These are phyloP conservation scores for Castanea crenata DNA, from an alignment of 306 rosid genomes.

Conservation along the genomic window DNA sequence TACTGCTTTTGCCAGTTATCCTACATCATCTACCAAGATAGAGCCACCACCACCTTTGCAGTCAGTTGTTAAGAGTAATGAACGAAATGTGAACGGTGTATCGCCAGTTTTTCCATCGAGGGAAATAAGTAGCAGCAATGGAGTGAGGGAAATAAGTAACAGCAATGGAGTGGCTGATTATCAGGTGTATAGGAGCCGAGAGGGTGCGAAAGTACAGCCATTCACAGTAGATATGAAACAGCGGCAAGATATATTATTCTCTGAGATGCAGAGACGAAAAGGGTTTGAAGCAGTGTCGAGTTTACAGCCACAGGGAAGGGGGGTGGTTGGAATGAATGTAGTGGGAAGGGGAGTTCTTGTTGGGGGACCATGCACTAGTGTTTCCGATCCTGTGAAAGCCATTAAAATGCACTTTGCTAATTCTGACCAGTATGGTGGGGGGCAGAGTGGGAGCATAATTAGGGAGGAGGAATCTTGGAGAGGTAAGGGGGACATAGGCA, in stretches of 20 bases:
- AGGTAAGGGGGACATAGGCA: constrained; percentile 67
- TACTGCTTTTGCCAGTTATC: constrained; percentile 65
- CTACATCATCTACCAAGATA: constrained; percentile 42
- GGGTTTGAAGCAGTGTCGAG: constrained; percentile 66
- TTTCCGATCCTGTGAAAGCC: constrained; percentile 92
- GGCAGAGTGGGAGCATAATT: constrained; percentile 55
- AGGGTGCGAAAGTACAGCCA: constrained; percentile 60
- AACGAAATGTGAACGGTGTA: constrained; percentile 47
- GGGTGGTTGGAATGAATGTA: constrained; percentile 71
- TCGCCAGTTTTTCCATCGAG: constrained; percentile 41
- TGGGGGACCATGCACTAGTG: constrained; percentile 68
- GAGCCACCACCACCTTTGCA: constrained; percentile 67
- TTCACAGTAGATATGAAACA: constrained; percentile 66
- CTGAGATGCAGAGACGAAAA: constrained; percentile 66
- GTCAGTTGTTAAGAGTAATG: constrained; percentile 42
- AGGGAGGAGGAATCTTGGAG: constrained; percentile 78
- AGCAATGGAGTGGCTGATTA: constrained; percentile 66
- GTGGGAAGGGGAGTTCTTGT: constrained; percentile 65
- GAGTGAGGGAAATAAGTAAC: constrained; percentile 51
- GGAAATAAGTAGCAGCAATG: constrained; percentile 53
- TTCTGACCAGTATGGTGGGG: constrained; percentile 62
- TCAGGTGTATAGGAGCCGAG: constrained; percentile 55
- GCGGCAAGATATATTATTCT: constrained; percentile 51
- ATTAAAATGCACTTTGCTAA: constrained; percentile 81
- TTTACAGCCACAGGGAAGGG: constrained; percentile 77